Base-by-base conservation (phyloP, 2,329 filamentous ascomycete species). In the Ceratocystis colombiana region DNA sequence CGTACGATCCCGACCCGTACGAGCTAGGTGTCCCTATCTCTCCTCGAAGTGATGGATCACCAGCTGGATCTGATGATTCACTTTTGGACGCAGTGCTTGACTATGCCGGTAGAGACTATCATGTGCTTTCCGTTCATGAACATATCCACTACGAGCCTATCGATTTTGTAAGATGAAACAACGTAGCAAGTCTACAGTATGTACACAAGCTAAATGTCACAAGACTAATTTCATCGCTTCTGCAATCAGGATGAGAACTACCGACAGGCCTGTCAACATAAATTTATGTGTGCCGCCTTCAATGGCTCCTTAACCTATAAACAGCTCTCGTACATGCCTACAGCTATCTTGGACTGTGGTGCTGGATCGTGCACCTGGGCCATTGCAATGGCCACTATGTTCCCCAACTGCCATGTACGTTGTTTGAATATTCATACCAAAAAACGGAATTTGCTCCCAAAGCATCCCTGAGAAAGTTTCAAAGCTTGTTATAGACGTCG, bases 341-440 rank as follows among this genome's bases (percentile, higher is more conserved):
- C 28, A 8, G 2, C 33, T 4, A 65, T 68, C n/a, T 44, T 68
- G 33, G 66, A 68, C 48, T 68, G 64, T 17, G 66, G 66, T n/a
- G 48, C 66, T 1, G 66, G 66, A 1, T 57, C 66, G 22, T 68
- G 66, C 22, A 62, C 57, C 37, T 68, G 66, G 66, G 59, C 61
- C 5, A 48, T 61, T 12, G 50, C 33, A 22, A 28, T 53, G 4
- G 66, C 59, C 1, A 46, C 50, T 17, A n/a, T 50, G 46, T 64
- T 59, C 17, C 66, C 66, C 3, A 12, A 59, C 10, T 65, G 63
- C 22, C 25, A 53, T 41, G 66, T 68, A 48, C 22, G 59, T 55
- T 10, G 22, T n/a, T 12, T 61, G 5, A 25, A 30, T 28, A 41
- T 41, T 15, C 10, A 2, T 15, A 15, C 12, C 12, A 4, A 41